These are phyloP conservation scores for Hypoxylon subgilvum DNA, from an alignment of 495 filamentous ascomycete genomes.

Conservation along the genomic window DNA sequence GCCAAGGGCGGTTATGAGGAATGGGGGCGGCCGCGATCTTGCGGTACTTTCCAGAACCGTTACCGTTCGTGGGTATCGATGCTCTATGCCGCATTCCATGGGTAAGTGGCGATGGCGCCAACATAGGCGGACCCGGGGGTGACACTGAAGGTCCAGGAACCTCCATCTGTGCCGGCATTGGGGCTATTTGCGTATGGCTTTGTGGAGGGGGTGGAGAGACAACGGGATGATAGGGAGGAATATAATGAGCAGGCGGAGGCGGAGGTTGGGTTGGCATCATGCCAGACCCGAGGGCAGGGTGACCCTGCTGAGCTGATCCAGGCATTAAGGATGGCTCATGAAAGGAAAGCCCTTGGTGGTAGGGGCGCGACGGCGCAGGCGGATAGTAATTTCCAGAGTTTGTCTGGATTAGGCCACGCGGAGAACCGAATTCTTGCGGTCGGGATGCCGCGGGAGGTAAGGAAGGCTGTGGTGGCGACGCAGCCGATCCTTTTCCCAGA, in stretches of 20 bases:
- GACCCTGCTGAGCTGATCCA: slow-evolving; percentile 19
- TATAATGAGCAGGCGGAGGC: slow-evolving; percentile 22
- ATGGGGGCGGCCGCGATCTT: slow-evolving; percentile 57
- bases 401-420: slow-evolving; percentile 43
- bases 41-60: slow-evolving; percentile 47
- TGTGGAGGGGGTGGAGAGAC: slow-evolving; percentile 33
- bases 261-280: slow-evolving; percentile 25
- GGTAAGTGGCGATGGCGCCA: slow-evolving; percentile 30
- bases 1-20: slow-evolving; percentile 51
- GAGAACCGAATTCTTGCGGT: slow-evolving; percentile 31
- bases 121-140: slow-evolving; percentile 27
- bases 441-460: slow-evolving; percentile 13
- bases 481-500: slow-evolving; percentile 30
- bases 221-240: slow-evolving; percentile 23
- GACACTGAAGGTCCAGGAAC: slow-evolving; percentile 36
- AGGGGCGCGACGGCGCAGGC: slow-evolving; percentile 45
- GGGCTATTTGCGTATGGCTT: slow-evolving; percentile 25
- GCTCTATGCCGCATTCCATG: slow-evolving; percentile 25
- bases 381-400: slow-evolving; percentile 50
- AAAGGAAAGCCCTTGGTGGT: slow-evolving; percentile 48
- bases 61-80: slow-evolving; percentile 39
- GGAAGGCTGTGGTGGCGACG: slow-evolving; percentile 18
- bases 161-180: slow-evolving; percentile 33
- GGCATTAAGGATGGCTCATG: slow-evolving; percentile 39
- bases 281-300: slow-evolving; percentile 1